Conservation (phyloP, 2,329 filamentous ascomycete species). For the Neofusicoccum laricinum region DNA sequence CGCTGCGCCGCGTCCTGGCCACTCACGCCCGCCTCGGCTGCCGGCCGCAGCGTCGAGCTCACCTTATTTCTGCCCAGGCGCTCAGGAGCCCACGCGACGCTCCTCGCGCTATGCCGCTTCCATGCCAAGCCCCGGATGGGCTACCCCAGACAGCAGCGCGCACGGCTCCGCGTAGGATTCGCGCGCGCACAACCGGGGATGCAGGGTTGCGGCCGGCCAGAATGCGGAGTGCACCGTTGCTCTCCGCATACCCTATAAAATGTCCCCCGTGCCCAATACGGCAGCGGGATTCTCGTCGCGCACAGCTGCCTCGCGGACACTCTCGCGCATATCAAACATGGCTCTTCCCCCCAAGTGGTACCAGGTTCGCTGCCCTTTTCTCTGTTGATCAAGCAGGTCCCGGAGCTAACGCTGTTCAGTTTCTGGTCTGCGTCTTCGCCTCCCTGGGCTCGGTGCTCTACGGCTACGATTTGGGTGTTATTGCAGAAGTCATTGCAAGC, state of each 20-base stretch:
- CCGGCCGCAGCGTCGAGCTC: not conserved
- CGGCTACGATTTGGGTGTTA: conserved; percentile 60
- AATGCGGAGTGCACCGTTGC: conserved; percentile 7
- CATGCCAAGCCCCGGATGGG: not conserved
- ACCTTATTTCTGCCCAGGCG: not conserved
- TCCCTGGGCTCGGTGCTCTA: conserved; percentile 58
- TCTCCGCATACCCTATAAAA: not conserved
- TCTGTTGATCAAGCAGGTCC: not conserved
- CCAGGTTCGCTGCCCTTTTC: conserved; percentile 39
- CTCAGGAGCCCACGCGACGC: not conserved
- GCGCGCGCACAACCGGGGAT: conserved; percentile 9
- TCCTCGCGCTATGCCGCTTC: conserved; percentile 4
- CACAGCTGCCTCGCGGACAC: not conserved
- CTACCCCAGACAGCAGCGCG: conserved; percentile 5
- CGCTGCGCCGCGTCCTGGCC: not conserved
- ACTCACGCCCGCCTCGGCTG: not conserved
- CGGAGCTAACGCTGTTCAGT: conserved; percentile 37
- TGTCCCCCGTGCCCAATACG: not conserved
- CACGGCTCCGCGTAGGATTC: conserved; percentile 13
- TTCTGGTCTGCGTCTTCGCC: conserved; percentile 58
- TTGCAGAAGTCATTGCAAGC: conserved; percentile 54
- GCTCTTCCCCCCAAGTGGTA: conserved; percentile 57
- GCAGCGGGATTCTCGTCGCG: not conserved
- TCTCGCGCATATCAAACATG: conserved; percentile 35
- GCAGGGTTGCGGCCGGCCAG: not conserved